A percentile compares a stretch with the other conserved stretches of the same genome.
These are phyloP conservation scores for Tausonia pullulans DNA, from an alignment of 1,284 basidiomycete species.

Conservation along the genomic window DNA sequence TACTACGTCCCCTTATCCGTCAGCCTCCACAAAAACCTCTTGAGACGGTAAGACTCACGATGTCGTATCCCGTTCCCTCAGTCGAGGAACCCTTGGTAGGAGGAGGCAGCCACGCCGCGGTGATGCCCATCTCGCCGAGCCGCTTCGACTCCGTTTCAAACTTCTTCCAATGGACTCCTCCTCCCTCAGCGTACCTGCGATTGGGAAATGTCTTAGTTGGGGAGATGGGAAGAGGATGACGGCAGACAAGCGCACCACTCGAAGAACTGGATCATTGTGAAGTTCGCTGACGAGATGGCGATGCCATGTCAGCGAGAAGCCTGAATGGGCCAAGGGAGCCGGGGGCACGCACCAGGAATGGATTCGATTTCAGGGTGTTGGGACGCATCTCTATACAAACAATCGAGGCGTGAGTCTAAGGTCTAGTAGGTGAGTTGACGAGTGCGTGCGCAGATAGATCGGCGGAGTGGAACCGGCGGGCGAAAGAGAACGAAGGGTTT, in stretches of 20 bases:
- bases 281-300: background rate
- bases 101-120: slow-evolving; percentile 47
- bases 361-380: background rate
- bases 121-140: slow-evolving; percentile 67
- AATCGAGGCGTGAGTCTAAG: background rate
- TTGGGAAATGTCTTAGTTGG: background rate
- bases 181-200: slow-evolving; percentile 37
- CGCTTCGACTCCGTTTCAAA: slow-evolving; percentile 57
- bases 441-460: background rate
- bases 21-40: background rate
- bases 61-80: slow-evolving; percentile 33
- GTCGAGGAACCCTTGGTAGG: slow-evolving; percentile 29
- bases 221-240: background rate
- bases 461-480: too few relatives aligned
- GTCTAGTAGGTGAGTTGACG: background rate
- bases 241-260: slow-evolving; percentile 44
- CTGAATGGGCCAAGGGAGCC: background rate
- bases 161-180: slow-evolving; percentile 62
- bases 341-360: background rate
- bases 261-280: slow-evolving; percentile 60
- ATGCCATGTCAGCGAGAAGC: background rate
- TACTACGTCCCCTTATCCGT: slow-evolving; percentile 12
- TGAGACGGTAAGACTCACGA: slow-evolving; percentile 17
- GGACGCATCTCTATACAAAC: background rate
- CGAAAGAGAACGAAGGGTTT: too few relatives aligned